phyloP scores from a whole-genome alignment of 2,329 filamentous ascomycete genomes.

The Curvularia spicifera region DNA sequence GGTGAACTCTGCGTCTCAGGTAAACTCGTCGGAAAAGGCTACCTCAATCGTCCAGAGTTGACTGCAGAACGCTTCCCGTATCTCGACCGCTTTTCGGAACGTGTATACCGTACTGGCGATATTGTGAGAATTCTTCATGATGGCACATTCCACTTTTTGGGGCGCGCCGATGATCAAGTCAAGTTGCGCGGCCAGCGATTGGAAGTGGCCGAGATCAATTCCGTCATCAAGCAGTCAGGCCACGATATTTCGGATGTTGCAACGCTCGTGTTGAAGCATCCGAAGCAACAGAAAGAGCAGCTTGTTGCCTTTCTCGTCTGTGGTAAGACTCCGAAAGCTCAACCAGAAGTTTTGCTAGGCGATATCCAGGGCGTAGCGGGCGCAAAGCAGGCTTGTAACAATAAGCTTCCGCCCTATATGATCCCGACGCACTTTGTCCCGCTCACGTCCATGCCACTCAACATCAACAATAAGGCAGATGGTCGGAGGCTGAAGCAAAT shows the following conservation, averaged over 20 bases:
- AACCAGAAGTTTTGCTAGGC: conserved; percentile 30
- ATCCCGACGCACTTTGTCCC: conserved; percentile 83
- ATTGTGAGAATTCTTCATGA: conserved; percentile 82
- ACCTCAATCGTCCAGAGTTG: conserved; percentile 79
- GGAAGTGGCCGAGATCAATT: conserved; percentile 90
- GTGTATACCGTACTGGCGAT: conserved; percentile 86
- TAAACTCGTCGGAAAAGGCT: conserved; percentile 86
- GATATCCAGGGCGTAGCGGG: conserved; percentile 26
- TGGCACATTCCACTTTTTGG: conserved; percentile 84
- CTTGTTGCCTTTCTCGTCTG: conserved; percentile 74
- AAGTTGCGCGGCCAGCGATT: conserved; percentile 89
- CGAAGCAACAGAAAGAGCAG: conserved; percentile 76
- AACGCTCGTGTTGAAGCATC: conserved; percentile 77
- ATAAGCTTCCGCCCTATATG: conserved; percentile 83
- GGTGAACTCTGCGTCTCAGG: conserved; percentile 91
- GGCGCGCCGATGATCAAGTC: conserved; percentile 87
- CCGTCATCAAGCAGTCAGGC: conserved; percentile 71
- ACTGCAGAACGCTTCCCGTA: conserved; percentile 77
- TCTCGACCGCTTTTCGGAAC: conserved; percentile 55
- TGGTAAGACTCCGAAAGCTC: conserved; percentile 19
- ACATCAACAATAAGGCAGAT: conserved; percentile 89
- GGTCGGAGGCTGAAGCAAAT: conserved; percentile 70
- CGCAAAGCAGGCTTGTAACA: conserved; percentile 65
- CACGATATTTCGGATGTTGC: conserved; percentile 69
- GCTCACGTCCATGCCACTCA: conserved; percentile 76